A percentile compares a stretch with the other conserved stretches of the same genome.
phyloP scores from a whole-genome alignment of 306 rosid genomes.

The Vicia villosa region DNA sequence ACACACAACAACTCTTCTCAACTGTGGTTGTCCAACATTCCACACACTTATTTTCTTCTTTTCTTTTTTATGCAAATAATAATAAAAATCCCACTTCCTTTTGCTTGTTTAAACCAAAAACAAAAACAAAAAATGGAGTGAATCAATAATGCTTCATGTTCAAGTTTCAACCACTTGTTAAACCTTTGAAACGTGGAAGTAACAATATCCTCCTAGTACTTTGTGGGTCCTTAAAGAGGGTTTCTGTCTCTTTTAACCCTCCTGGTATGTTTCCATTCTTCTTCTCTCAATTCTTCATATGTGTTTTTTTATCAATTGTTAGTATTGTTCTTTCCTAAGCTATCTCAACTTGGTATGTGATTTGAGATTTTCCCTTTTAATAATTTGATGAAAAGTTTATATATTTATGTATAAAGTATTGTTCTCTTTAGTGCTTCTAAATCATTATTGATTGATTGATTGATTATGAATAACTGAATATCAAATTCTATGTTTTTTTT shows the following conservation, averaged over 20 bases:
- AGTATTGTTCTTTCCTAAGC: slow-evolving; percentile 28
- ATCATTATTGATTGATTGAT: not conserved
- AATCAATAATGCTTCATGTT: not conserved
- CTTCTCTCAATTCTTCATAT: not conserved
- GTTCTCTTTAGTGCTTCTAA: not conserved
- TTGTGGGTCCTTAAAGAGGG: not conserved
- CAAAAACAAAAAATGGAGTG: not conserved
- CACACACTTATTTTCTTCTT: not conserved
- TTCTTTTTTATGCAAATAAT: not conserved
- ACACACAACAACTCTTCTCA: slow-evolving; percentile 7
- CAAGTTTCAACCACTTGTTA: not conserved
- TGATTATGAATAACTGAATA: not conserved
- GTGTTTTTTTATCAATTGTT: not conserved
- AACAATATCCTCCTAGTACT: slow-evolving; percentile 3
- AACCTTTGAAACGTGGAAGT: slow-evolving; percentile 33
- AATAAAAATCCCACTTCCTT: slow-evolving; percentile 10
- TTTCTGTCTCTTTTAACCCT: not conserved
- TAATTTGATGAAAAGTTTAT: not conserved
- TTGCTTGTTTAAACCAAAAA: slow-evolving; percentile 19
- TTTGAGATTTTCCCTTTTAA: not conserved
- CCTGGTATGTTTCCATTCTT: slow-evolving; percentile 3
- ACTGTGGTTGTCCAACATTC: slow-evolving; percentile 28
- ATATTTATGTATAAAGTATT: not conserved
- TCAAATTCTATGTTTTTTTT: not conserved
- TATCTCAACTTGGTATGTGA: slow-evolving; percentile 37